Conservation (phyloP, 2,329 filamentous ascomycete species). For the Colletotrichum gloeosporioides region DNA sequence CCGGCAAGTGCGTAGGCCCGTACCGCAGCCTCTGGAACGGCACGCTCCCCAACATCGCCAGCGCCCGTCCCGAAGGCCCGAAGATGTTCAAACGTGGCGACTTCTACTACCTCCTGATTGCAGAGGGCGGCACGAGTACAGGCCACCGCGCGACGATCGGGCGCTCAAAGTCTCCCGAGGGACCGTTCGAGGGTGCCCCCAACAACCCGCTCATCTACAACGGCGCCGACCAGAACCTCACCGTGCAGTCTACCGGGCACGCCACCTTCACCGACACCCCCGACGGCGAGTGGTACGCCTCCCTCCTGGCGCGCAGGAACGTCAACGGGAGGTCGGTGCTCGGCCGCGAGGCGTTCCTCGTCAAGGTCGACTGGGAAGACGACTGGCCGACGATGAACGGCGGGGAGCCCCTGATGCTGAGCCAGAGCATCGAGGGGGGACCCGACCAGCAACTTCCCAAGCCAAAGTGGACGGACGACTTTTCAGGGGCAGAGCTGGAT, state of each 20-base stretch:
- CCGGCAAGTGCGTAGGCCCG: slow-evolving; percentile 23
- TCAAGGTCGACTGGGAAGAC: slow-evolving; percentile 26
- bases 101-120: slow-evolving; percentile 15
- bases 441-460: not conserved
- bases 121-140: slow-evolving; percentile 36
- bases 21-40: slow-evolving; percentile 28
- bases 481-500: not conserved
- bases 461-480: not conserved
- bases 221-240: slow-evolving; percentile 22
- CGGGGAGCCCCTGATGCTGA: slow-evolving; percentile 18
- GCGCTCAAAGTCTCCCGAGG: slow-evolving; percentile 34
- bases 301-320: slow-evolving; percentile 25
- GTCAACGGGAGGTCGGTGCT: slow-evolving; percentile 21
- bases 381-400: slow-evolving; percentile 29
- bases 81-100: slow-evolving; percentile 14
- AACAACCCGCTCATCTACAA: slow-evolving; percentile 39
- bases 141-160: slow-evolving; percentile 48
- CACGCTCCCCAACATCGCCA: slow-evolving; percentile 22
- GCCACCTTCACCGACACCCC: slow-evolving; percentile 26
- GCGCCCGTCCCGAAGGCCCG: slow-evolving; percentile 23
- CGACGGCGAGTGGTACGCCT: slow-evolving; percentile 27
- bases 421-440: not conserved
- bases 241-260: slow-evolving; percentile 25
- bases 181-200: slow-evolving; percentile 45
- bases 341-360: slow-evolving; percentile 27